Conservation (phyloP, 163 green algal genomes). For the Chloromonas sp. region DNA sequence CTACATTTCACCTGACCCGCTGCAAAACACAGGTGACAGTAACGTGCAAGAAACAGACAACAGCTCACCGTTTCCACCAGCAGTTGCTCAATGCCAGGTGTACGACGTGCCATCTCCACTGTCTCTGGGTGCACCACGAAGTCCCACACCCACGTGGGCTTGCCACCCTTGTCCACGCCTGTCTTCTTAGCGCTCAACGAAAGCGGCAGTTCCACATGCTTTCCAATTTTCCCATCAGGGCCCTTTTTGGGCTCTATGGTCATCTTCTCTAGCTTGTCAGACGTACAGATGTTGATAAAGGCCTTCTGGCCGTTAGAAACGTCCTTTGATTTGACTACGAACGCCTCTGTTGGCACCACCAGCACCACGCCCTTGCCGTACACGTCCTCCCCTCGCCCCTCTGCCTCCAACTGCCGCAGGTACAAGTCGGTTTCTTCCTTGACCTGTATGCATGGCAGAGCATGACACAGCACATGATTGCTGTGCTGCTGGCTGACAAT, state of each 20-base stretch:
- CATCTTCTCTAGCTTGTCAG: constrained; percentile 42
- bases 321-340: constrained; percentile 54
- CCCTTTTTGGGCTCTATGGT: background rate
- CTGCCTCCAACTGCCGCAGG: constrained; percentile 53
- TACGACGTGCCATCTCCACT: constrained; percentile 26
- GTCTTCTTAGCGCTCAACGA: constrained; percentile 20
- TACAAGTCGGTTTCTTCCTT: constrained; percentile 61
- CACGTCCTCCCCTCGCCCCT: constrained; percentile 42
- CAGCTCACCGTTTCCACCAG: constrained; percentile 37
- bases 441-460: constrained; percentile 18
- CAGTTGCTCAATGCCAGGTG: constrained; percentile 18
- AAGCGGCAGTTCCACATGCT: constrained; percentile 33
- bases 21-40: constrained; percentile 1
- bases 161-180: constrained; percentile 39
- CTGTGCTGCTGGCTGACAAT: no score
- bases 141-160: constrained; percentile 42
- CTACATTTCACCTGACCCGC: no score
- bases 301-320: constrained; percentile 27
- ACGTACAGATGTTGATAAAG: constrained; percentile 73
- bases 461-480: no score
- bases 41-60: background rate
- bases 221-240: constrained; percentile 5
- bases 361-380: constrained; percentile 60
- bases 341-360: constrained; percentile 32
- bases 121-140: constrained; percentile 55